Evolutionary conservation across 1,284 basidiomycete genomes (phyloP), one percentile per base, ranked within the genome.

Genomic region (Trichosporon inkin): DNA sequence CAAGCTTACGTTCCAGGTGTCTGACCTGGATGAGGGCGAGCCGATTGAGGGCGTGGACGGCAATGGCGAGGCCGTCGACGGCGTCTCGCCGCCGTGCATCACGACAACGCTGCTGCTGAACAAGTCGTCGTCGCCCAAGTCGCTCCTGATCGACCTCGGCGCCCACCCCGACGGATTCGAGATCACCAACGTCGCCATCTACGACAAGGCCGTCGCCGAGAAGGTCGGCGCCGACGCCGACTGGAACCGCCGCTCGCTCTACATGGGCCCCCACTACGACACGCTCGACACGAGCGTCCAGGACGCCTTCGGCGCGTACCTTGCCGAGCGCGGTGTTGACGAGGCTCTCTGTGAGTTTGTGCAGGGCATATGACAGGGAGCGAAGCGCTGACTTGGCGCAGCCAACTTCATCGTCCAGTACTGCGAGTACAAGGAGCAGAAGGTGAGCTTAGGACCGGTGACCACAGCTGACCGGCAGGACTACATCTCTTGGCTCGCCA

Each of bases 251-350:
- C 85, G 93, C 44, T 91, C 89, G 10, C 80, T 89, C 67, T 98
- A 96, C 82, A 86, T 96, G 74, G 94, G 94, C 3, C 94, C 94
- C 57, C 80, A 80, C 84, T 98, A 97, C 72, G 91, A 95, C 63
- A 90, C 92, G 56, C 85, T 98, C 52, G 95, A 98, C 74, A 82
- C 88, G 35, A 77, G 78, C 6, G 85, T 99, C 10, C 95, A 98
- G 80, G 86, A 88, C 62, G 87, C 90, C 73, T 91, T 95, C 72
- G 87, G 90, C 71, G 82, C 83, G 71, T 95, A 82, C 83, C 81
- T 95, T 56, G 82, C 84, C 64, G 92, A 95, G 81, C 86, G 95
- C 60, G 93, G 92, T 11, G 83, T 99, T 69, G 86, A 91, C 74
- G 88, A 92, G 68, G 81, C 79, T 39, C 81, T 95, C 53, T 92